phyloP scores from a whole-genome alignment of 257 asterid species.

The Rubia yunnanensis region DNA sequence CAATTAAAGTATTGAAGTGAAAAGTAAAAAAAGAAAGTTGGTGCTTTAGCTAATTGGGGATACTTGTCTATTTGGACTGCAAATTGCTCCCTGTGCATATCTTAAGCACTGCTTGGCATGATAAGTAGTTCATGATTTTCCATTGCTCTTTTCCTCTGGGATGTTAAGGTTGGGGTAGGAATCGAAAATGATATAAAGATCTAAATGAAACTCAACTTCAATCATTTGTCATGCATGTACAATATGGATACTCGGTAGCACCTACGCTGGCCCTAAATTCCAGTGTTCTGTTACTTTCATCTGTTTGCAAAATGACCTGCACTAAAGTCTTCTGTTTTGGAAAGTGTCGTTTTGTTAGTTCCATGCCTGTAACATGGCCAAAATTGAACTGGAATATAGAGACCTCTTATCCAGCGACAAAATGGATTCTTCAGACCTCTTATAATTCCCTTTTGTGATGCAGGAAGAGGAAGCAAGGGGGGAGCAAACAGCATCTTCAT shows the following conservation, averaged over 20 bases:
- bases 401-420: not conserved
- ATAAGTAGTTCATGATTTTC: not conserved
- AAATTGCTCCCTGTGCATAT: not conserved
- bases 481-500: slow-evolving; percentile 17
- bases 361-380: not conserved
- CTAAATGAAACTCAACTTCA: not conserved
- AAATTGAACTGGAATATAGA: not conserved
- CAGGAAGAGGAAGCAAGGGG: slow-evolving; percentile 30
- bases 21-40: not conserved
- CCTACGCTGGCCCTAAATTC: not conserved
- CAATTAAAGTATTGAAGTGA: not conserved
- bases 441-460: slow-evolving; percentile 2
- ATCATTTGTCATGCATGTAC: not conserved
- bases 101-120: not conserved
- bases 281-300: not conserved
- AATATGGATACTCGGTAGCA: not conserved
- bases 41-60: not conserved
- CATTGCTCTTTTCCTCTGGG: not conserved
- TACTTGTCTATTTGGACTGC: not conserved
- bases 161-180: not conserved
- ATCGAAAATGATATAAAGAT: not conserved
- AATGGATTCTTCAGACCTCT: not conserved
- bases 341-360: not conserved
- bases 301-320: not conserved
- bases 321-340: not conserved